Evolutionary conservation across 1,139 yeast species (phyloP), one percentile per base, ranked within the genome.

Genomic region (Yamadazyma dendronema): DNA sequence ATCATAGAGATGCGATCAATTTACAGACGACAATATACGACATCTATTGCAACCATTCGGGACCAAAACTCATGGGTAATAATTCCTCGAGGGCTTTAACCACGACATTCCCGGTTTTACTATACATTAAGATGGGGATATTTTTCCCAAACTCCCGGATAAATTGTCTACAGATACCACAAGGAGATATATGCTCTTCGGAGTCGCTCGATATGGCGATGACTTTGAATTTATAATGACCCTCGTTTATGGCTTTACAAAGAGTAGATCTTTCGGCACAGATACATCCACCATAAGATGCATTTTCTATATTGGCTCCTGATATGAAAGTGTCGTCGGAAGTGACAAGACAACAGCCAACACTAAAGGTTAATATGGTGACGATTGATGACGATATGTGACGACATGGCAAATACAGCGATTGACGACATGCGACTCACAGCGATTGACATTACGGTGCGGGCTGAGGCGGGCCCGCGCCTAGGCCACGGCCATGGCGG

Each of bases 251-350:
- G 0, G 95, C 90, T 39, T 77, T 77, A 16, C 79, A 73, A 3
- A 87, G 69, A 0, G 97, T 84, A 1, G 88, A 73, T 38, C 96
- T 67, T 56, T 92, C 98, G 2, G 98, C 98, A 59, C 98, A 92
- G 13, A 89, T 80, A 2, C 85, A 74, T 0, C 84, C 97, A 9
- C 92, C 94, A 53, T 85, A 90, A 30, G 94, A 81, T 3, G 97
- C 97, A 56, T 90, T 92, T 56, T 92, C 98, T 17, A 92, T 80
- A 50, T 92, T 92, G 34, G 95, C 95, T 3, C 97, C 98, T 10
- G 62, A 57, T 25, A 82, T 62, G 32, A 57, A 66, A 15, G 65
- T 62, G 3, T 79, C 84, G 8, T 67, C 61, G 1, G 55, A 55
- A 0, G 88, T 71, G 23, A 85, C 53, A 1, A 90, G 52, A 1